Evolutionary conservation across 2,329 filamentous ascomycete species (phyloP).

Genomic region (Pseudocercospora eumusae): DNA sequence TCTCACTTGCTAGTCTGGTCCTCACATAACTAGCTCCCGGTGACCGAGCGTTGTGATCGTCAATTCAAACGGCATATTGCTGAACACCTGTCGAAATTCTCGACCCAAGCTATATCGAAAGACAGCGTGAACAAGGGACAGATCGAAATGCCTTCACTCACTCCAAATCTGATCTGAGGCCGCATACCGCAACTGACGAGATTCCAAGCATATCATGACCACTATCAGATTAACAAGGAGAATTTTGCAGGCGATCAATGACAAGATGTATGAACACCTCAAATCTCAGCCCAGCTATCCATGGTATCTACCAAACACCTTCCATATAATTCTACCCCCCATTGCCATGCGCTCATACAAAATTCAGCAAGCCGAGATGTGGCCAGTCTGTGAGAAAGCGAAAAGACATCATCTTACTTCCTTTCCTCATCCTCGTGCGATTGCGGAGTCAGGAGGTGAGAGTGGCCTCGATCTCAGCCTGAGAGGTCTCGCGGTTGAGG

Average conservation of each 20-base stretch:
- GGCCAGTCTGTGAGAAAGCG: constrained; percentile 5
- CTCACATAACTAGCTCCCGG: no score
- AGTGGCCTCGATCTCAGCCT: constrained; percentile 7
- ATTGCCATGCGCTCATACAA: not conserved
- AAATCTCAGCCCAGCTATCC: not conserved
- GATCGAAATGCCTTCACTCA: no score
- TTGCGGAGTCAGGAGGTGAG: constrained; percentile 1
- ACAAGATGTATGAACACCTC: not conserved
- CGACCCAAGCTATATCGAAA: no score
- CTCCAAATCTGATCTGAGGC: no score
- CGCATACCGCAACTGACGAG: no score
- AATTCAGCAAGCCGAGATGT: not conserved
- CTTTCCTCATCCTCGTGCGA: not conserved
- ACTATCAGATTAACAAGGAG: not conserved
- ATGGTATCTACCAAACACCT: not conserved
- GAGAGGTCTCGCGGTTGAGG: constrained; percentile 8
- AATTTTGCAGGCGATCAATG: not conserved
- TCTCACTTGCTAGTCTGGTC: no score
- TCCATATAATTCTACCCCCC: not conserved
- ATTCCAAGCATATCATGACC: not conserved
- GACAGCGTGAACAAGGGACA: no score
- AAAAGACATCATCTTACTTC: constrained; percentile 1
- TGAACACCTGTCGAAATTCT: no score
- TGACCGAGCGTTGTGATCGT: no score
- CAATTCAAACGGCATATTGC: no score